Evolutionary conservation across 805 yeast species (phyloP), one percentile per base, ranked within the genome.

Genomic region (Kuraishia borneana): DNA sequence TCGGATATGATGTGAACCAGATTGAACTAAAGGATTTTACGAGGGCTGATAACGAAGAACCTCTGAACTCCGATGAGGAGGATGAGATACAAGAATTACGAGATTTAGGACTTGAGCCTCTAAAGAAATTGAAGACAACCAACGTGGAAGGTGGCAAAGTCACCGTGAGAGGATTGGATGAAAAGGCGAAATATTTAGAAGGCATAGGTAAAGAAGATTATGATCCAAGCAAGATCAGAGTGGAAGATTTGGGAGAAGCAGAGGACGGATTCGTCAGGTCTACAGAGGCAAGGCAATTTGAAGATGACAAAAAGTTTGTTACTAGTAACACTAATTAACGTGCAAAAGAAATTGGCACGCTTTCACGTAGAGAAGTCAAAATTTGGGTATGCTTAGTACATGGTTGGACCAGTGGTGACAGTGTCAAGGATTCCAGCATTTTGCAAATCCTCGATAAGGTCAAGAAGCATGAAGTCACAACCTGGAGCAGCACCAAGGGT

Each of bases 141-240:
- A 30, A 20, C 25, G 26, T 17, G 16, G 32, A 42, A 1, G 42
- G 27, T 25, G 39, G 40, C 28, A 67, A 51, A 48, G 60, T 58
- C 34, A 52, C 70, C 6, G 66, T 81, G 0, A 56, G 95, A 32
- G 73, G 81, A 21, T 51, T 88, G 35, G 81, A 76, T 40, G 95
- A 85, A 47, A 73, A 73, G 26, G 94, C 95, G n/a, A 54, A 73
- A 41, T 73, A 84, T 61, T 47, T 73, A 45, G 58, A 72, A 48
- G 65, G 76, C 30, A 55, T 71, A 8, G 62, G 58, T 6, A 53
- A 56, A 19, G 67, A 63, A 28, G 61, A 64, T 17, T 70, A 69
- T 44, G 74, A 75, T 45, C 77, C 80, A 2, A 71, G 65, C 45
- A 64, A 6, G 28, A 8, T 6, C 16, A 25, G 12, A 16, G 13